Evolutionary conservation across 1,284 basidiomycete species (phyloP), one percentile per base, ranked within the genome.

Genomic region (Microbotryum lychnidis-dioicae): DNA sequence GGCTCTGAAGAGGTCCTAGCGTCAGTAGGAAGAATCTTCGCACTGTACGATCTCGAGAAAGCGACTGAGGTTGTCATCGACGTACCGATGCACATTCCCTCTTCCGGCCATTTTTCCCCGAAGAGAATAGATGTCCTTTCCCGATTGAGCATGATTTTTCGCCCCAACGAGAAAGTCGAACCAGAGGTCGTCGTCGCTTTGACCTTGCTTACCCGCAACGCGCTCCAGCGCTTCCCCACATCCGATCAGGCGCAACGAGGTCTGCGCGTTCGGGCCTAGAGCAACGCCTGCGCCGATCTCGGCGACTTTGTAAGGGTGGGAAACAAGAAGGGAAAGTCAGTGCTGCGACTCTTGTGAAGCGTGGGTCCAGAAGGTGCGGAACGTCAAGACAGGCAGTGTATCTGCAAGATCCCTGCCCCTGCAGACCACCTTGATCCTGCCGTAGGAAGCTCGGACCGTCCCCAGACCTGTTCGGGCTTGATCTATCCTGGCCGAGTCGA

Each of bases 211-310:
- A 10, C 59, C 62, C 18, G 60, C 57, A 2, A 60, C 54, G 0
- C 12, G 21, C 3, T 62, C 55, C 6, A 66, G 44, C 1, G 53
- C 65, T 1, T 49, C 48, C 0, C 60, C 65, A 12, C 56, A 45
- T 3, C 65, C 65, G 23, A 66, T 46, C 31, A 57, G 1, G n/a
- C 62, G 37, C 9, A 66, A 27, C 4, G 60, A 59, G 14, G 52
- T 37, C 53, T 62, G 57, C 3, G 60, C 54, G 29, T 64, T 65
- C 48, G 7, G 47, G 50, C 44, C 63, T 25, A 65, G 60, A 25
- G 54, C 44, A 3, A 65, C 65, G 18, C 68, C 68, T 0, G 68
- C 68, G 6, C 68, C 68, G 10, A 69, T 63, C 52, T 69, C 68
- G 21, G 50, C 66, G 25, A 69, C 68, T 44, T 62, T 57, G 49